Conservation (phyloP, 148 eudicot species). For the Camellia lanceoleosa region DNA sequence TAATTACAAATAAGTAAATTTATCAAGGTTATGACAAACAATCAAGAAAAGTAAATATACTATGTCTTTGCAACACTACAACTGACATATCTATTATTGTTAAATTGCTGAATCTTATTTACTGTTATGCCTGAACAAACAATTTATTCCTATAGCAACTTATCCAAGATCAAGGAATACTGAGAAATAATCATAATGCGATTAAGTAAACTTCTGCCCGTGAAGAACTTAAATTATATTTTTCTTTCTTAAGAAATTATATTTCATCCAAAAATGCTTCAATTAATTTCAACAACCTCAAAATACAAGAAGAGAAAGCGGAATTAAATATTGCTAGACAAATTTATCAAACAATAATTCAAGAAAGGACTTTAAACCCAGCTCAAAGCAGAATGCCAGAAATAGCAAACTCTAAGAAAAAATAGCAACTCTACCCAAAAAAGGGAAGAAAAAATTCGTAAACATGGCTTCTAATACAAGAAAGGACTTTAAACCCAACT, state of each 20-base stretch:
- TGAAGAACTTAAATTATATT: background rate
- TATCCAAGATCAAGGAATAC: background rate
- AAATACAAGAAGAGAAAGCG: background rate
- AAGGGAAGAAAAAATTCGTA: too few species aligned
- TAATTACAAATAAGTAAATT: background rate
- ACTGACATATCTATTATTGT: background rate
- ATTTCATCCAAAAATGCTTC: background rate
- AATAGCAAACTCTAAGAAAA: too few species aligned
- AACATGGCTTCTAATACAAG: too few species aligned
- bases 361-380: background rate
- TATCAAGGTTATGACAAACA: background rate
- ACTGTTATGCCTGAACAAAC: background rate
- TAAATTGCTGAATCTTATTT: background rate
- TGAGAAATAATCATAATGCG: background rate
- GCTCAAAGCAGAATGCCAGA: too few species aligned
- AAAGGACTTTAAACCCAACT: too few species aligned
- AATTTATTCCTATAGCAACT: too few species aligned
- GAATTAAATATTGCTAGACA: background rate
- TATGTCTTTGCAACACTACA: background rate
- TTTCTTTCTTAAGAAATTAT: background rate
- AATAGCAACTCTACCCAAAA: too few species aligned
- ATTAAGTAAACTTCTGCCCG: background rate
- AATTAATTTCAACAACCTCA: background rate
- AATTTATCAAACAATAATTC: background rate
- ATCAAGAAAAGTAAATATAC: background rate